Conservation (phyloP, 768 basidiomycete species). For the Kondoa malvinella region DNA sequence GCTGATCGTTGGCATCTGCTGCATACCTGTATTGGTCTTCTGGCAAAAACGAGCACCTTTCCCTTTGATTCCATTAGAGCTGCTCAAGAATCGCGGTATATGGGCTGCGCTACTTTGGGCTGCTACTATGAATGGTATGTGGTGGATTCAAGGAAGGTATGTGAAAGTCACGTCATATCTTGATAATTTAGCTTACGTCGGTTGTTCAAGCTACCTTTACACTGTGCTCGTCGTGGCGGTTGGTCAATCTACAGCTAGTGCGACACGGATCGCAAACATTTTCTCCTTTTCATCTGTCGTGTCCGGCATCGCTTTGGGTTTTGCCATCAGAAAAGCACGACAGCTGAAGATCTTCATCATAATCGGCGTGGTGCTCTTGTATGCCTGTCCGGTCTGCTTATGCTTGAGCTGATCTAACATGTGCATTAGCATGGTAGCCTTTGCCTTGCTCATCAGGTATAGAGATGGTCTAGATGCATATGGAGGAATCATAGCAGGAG, state of each 20-base stretch:
- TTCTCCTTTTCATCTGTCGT: constrained; percentile 30
- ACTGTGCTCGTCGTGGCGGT: constrained; percentile 28
- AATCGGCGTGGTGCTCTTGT: constrained; percentile 27
- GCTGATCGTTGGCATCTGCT: constrained; percentile 28
- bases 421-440: background rate
- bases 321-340: constrained; percentile 27
- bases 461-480: constrained; percentile 8
- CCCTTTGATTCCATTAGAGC: constrained; percentile 27
- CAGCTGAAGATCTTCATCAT: constrained; percentile 29
- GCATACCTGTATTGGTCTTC: constrained; percentile 26
- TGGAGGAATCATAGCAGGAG: constrained; percentile 25
- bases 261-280: constrained; percentile 28
- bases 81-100: constrained; percentile 28
- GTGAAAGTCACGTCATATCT: background rate
- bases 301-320: constrained; percentile 27
- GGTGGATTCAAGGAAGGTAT: no score
- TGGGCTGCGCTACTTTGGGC: constrained; percentile 29
- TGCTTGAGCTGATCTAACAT: constrained; percentile 22
- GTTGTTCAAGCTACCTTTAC: no score
- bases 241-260: constrained; percentile 23
- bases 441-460: background rate
- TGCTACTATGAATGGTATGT: constrained; percentile 11
- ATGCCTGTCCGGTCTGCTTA: constrained; percentile 28
- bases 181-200: background rate
- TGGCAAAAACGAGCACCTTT: constrained; percentile 27